These are phyloP conservation scores for Larix kaempferi DNA, from an alignment of 75 land plant genomes.

Conservation along the genomic window DNA sequence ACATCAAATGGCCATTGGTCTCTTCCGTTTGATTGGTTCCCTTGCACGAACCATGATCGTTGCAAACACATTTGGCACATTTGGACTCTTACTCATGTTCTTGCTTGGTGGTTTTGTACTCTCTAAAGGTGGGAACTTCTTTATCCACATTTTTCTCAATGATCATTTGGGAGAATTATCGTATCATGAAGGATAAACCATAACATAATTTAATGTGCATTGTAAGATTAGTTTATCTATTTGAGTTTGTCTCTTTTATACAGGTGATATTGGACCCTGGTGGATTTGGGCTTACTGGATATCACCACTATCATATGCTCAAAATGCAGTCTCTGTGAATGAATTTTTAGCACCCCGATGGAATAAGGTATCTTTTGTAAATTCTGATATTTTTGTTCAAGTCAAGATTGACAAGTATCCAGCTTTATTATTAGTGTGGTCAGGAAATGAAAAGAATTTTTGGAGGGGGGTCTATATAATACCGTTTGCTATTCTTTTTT, in stretches of 20 bases:
- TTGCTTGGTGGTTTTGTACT: conserved; percentile 50
- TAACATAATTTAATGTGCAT: neutral
- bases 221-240: neutral
- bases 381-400: neutral
- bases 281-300: conserved; percentile 65
- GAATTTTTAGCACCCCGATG: conserved; percentile 36
- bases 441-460: too few species aligned
- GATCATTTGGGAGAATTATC: neutral
- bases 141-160: neutral
- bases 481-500: neutral
- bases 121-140: conserved; percentile 23
- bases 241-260: conserved; percentile 6
- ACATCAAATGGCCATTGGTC: conserved; percentile 42
- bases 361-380: conserved; percentile 10
- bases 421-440: neutral
- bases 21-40: conserved; percentile 47
- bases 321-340: conserved; percentile 35
- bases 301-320: conserved; percentile 37
- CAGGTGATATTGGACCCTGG: conserved; percentile 71
- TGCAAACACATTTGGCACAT: conserved; percentile 48
- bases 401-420: neutral
- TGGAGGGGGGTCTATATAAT: too few species aligned
- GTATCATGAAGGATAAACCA: neutral
- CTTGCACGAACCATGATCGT: conserved; percentile 33
- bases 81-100: conserved; percentile 29